phyloP scores from a whole-genome alignment of 306 rosid genomes.

The Quercus gilva region DNA sequence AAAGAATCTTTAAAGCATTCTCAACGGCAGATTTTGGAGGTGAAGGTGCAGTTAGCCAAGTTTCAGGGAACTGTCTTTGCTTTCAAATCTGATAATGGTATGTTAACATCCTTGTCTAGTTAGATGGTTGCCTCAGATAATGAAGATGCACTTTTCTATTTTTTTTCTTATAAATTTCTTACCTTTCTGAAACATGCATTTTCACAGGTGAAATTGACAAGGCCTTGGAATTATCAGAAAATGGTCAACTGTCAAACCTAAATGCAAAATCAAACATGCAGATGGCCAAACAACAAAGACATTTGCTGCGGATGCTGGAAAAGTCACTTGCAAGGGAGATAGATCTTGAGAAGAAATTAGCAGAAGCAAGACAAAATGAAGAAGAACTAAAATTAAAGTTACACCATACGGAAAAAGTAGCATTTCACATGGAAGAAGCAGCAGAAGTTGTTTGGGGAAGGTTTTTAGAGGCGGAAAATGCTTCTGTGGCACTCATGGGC shows the following conservation, averaged over 20 bases:
- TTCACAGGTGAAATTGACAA: constrained; percentile 56
- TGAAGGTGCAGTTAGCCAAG: constrained; percentile 72
- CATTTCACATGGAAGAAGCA: constrained; percentile 79
- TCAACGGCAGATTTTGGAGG: constrained; percentile 61
- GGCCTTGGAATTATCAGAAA: constrained; percentile 40
- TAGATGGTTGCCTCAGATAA: constrained; percentile 6
- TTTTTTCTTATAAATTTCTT: constrained; percentile 13
- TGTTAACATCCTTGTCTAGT: constrained; percentile 28
- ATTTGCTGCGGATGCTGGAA: constrained; percentile 84
- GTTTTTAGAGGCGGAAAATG: constrained; percentile 93
- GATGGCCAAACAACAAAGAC: constrained; percentile 66
- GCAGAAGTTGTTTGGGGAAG: constrained; percentile 95
- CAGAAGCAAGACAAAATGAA: constrained; percentile 68
- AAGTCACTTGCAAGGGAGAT: constrained; percentile 86
- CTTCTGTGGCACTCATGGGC: constrained; percentile 73
- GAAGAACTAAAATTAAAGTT: constrained; percentile 73
- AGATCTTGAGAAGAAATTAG: constrained; percentile 76
- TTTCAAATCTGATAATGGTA: constrained; percentile 51
- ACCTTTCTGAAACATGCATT: constrained; percentile 29
- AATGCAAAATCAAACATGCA: constrained; percentile 47
- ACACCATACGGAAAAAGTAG: constrained; percentile 70
- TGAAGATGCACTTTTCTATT: constrained; percentile 8
- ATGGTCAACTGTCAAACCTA: constrained; percentile 30
- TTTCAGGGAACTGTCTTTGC: constrained; percentile 61
- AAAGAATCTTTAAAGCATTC: constrained; percentile 71